Percentiles rank a stretch among this genome's conserved stretches.
Evolutionary conservation across 176 grass and related monocot species (phyloP).

Genomic region (Tuctoria greenei): DNA sequence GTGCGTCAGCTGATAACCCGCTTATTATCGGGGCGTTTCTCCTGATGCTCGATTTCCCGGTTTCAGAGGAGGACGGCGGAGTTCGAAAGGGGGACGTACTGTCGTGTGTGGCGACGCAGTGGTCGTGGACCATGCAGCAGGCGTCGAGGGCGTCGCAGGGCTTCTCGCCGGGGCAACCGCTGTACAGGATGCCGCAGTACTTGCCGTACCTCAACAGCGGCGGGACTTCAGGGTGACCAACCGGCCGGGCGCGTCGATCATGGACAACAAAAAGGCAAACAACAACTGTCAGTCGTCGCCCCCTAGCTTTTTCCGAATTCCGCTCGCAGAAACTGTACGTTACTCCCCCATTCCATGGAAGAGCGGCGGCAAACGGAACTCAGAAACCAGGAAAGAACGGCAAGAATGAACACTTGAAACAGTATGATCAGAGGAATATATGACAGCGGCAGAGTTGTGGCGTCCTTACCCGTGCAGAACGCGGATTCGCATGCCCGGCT

Average conservation of each 20-base stretch:
- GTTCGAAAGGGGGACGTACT: constrained; percentile 31
- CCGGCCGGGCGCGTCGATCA: constrained; percentile 1
- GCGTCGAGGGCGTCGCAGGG: constrained; percentile 89
- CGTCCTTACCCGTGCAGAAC: constrained; percentile 56
- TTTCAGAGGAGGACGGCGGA: background rate
- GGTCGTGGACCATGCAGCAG: constrained; percentile 93
- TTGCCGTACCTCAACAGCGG: constrained; percentile 86
- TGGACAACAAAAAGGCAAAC: background rate
- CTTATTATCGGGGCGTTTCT: background rate
- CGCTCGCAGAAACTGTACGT: background rate
- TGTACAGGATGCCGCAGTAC: constrained; percentile 90
- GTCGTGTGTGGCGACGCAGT: constrained; percentile 67
- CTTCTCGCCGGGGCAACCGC: constrained; percentile 85
- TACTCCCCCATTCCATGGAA: no score
- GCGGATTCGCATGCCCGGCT: constrained; percentile 73
- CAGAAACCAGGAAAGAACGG: no score
- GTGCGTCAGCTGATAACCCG: background rate
- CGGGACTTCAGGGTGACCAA: constrained; percentile 50
- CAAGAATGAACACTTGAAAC: no score
- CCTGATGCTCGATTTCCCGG: background rate
- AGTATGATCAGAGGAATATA: no score
- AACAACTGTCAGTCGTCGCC: constrained; percentile 8
- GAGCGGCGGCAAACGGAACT: no score
- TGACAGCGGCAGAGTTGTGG: background rate
- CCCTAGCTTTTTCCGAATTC: background rate